A percentile compares a stretch with the other conserved stretches of the same genome.
Evolutionary conservation across 208 protist genomes (phyloP).

Genomic region (Naegleria fowleri): DNA sequence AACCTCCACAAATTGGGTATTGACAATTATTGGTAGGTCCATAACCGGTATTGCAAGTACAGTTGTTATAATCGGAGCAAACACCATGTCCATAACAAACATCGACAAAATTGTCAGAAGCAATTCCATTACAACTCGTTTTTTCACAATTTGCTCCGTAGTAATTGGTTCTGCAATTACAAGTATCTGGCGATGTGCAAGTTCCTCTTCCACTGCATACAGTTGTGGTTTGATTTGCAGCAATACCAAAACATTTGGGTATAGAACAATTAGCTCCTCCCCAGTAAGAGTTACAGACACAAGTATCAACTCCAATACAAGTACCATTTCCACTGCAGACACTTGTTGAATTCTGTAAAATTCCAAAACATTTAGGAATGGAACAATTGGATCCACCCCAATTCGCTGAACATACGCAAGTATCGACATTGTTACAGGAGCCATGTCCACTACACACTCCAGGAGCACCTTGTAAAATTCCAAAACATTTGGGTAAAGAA

Average conservation of each 20-base stretch:
- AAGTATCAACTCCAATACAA: not conserved
- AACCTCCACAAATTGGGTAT: not conserved
- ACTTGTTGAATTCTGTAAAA: not conserved
- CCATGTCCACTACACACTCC: not conserved
- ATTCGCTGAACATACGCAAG: not conserved
- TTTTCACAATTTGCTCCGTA: not conserved
- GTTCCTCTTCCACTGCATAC: not conserved
- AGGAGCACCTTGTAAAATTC: not conserved
- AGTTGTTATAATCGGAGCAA: not conserved
- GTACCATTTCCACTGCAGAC: not conserved
- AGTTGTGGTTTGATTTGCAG: not conserved
- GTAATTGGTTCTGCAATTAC: not conserved
- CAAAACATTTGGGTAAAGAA: not conserved
- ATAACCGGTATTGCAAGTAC: too few relatives aligned
- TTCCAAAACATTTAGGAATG: not conserved
- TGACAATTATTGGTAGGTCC: not conserved
- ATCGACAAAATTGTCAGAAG: not conserved
- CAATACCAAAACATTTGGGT: not conserved
- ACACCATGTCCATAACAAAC: not conserved
- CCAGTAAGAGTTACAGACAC: not conserved
- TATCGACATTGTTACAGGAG: not conserved
- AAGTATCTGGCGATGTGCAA: not conserved
- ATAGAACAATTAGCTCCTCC: not conserved
- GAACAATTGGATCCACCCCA: not conserved
- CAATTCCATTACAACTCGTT: not conserved